phyloP scores from a whole-genome alignment of 306 rosid species.

The Citrullus amarus region DNA sequence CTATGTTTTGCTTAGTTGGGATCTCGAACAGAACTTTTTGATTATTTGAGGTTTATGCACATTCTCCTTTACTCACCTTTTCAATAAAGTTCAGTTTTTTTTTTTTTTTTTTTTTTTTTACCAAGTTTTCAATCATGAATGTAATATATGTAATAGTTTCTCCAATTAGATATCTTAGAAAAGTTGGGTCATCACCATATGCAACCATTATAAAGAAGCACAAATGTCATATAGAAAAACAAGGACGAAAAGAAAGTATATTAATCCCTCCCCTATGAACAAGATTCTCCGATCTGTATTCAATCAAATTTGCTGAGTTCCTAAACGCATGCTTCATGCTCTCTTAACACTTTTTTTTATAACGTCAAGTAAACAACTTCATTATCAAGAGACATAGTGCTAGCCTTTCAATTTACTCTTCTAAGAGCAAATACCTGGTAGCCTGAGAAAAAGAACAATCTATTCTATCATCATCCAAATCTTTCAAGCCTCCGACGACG shows the following conservation, averaged over 20 bases:
- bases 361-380: neutral
- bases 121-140: no score
- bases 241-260: no score
- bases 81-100: no score
- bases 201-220: neutral
- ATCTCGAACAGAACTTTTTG: no score
- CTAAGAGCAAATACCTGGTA: neutral
- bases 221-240: neutral
- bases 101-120: no score
- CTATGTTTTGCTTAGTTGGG: no score
- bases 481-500: constrained; percentile 60
- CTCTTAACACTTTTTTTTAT: neutral
- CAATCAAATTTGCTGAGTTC: neutral
- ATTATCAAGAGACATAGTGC: neutral
- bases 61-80: no score
- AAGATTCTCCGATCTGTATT: neutral
- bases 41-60: no score
- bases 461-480: constrained; percentile 27
- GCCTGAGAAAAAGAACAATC: neutral
- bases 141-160: no score
- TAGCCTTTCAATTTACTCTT: neutral
- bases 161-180: no score
- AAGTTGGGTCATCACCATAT: no score
- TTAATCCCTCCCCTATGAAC: neutral
- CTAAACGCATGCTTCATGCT: neutral